Base-by-base conservation (phyloP, 179 eudicot species). In the Actinidia arguta region DNA sequence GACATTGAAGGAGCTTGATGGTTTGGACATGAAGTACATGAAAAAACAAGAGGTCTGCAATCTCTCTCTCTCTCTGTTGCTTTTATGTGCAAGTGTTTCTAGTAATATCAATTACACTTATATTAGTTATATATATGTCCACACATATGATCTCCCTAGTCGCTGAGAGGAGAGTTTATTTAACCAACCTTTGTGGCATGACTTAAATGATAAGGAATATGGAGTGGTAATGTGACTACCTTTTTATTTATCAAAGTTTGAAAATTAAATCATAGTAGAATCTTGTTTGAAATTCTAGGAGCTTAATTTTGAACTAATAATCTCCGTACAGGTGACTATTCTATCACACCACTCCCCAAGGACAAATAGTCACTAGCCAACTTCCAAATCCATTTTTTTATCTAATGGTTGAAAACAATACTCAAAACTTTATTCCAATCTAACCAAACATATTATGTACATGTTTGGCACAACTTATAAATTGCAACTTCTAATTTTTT, bases 1-100 rank as follows among this genome's bases (percentile, higher is more conserved):
- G 61, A 76, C 89, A 81, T 81, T 96, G 88, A 95, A 93, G 91
- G 98, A 95, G 80, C 93, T 92, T 68, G 99, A 95, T 87, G 83
- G 86, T 51, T 79, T 87, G 89, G 98, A 96, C 86, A 81, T 76
- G 54, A 92, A 95, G 90, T 90, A 92, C 79, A 89, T 90, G 79
- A 92, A 91, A 72, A 89, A 76, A 82, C 97, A 96, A 80, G 98
- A 96, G 98, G 99, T 95, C 48, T 85, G 86, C 58, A 14, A 50
- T n/a, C n/a, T n/a, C n/a, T 31, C 44, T 70, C 36, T 50, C 42
- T 39, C 64, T 77, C 12, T 47, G 7, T 76, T 47, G 16, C 17
- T 72, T 76, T 68, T 20, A 1, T 22, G 8, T 77, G 44, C 39
- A 47, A 36, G 3, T 79, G 75, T 39, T 67, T 31, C 0, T 63